Conservation (phyloP, 345 rosid species). For the Eucalyptus paniculata region DNA sequence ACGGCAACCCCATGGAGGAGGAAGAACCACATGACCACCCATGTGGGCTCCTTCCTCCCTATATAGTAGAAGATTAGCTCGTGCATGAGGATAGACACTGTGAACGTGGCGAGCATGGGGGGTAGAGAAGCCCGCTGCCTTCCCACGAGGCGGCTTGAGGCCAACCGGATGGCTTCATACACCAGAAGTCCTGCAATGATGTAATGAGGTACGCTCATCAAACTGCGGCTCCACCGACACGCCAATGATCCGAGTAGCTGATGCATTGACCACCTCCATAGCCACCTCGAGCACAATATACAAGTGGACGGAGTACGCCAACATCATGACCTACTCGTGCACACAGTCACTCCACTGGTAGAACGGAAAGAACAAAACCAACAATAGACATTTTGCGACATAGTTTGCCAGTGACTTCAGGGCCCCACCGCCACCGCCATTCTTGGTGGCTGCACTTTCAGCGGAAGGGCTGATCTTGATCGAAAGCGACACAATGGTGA, state of each 20-base stretch:
- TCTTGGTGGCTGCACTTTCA: neutral
- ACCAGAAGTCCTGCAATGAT: constrained; percentile 11
- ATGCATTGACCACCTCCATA: neutral
- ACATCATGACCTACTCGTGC: neutral
- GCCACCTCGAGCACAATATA: neutral
- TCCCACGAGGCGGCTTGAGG: neutral
- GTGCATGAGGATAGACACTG: constrained; percentile 12
- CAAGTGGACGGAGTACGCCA: neutral
- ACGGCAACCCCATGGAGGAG: no score
- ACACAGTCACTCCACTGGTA: neutral
- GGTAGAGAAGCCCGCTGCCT: neutral
- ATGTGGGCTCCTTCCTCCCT: no score
- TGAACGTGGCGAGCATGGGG: neutral
- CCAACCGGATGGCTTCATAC: neutral
- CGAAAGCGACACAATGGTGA: neutral
- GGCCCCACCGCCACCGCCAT: neutral
- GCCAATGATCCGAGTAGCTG: neutral
- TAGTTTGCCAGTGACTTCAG: neutral
- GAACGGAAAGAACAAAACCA: neutral
- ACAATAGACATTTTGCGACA: neutral
- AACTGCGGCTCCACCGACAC: constrained; percentile 2
- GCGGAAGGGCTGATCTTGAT: neutral
- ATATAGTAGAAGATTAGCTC: neutral
- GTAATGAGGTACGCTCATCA: constrained; percentile 3
- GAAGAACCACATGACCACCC: no score